A percentile compares a stretch with the other conserved stretches of the same genome.
phyloP scores from a whole-genome alignment of 176 grass and related monocot genomes.

The Poa annua region DNA sequence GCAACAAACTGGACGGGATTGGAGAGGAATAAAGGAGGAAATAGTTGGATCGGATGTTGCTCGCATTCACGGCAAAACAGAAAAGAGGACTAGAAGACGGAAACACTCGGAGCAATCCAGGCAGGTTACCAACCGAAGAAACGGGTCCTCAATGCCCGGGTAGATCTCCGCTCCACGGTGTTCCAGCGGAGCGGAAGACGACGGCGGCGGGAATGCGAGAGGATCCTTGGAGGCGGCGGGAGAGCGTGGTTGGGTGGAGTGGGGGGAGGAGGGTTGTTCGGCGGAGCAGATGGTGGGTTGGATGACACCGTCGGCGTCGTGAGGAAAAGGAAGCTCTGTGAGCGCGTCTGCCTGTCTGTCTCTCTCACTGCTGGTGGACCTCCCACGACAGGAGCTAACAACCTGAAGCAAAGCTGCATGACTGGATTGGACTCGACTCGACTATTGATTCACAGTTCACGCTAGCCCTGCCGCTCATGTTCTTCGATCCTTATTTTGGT shows the following conservation, averaged over 20 bases:
- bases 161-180: conserved; percentile 10
- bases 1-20: not conserved
- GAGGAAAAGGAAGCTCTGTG: conserved; percentile 20
- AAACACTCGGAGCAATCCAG: conserved; percentile 8
- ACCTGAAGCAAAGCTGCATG: not conserved
- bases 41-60: not conserved
- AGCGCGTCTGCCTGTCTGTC: conserved; percentile 7
- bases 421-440: not conserved
- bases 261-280: not conserved
- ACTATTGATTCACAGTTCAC: not conserved
- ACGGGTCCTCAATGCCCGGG: not conserved
- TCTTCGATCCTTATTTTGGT: not conserved
- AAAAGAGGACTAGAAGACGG: not conserved
- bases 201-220: conserved; percentile 12
- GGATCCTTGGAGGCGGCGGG: not conserved
- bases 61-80: not conserved
- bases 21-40: not conserved
- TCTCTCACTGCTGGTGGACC: conserved; percentile 26
- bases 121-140: conserved; percentile 17
- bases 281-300: conserved; percentile 15
- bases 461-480: not conserved
- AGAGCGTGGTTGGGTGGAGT: not conserved
- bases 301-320: conserved; percentile 24
- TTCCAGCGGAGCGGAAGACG: not conserved
- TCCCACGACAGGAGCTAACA: not conserved